Percentiles rank a stretch among this genome's conserved stretches.
These are phyloP conservation scores for Fusarium decemcellulare DNA, from an alignment of 2,329 filamentous ascomycete genomes.

Conservation along the genomic window DNA sequence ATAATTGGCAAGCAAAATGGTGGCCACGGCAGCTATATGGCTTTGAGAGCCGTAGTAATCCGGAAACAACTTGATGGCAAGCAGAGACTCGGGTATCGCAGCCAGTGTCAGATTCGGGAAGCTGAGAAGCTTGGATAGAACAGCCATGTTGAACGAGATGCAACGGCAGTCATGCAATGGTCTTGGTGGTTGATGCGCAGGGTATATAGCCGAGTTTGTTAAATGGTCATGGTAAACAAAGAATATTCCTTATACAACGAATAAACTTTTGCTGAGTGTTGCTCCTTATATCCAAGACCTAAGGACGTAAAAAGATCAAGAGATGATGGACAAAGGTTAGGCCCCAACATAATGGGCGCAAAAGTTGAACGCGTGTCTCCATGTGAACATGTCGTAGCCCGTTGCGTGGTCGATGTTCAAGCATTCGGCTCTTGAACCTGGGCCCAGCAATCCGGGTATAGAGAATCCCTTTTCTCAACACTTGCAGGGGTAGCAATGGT, in stretches of 20 bases:
- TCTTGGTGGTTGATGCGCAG: neutral
- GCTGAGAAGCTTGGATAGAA: slow-evolving; percentile 27
- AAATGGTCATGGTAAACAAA: neutral
- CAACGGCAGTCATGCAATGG: neutral
- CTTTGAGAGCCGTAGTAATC: slow-evolving; percentile 32
- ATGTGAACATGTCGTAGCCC: neutral
- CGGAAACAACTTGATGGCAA: slow-evolving; percentile 47
- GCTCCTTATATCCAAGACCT: too few relatives aligned
- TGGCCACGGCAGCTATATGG: slow-evolving; percentile 22
- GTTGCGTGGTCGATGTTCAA: neutral
- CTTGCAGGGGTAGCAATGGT: neutral
- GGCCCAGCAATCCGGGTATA: neutral
- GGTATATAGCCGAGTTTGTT: neutral
- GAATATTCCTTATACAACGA: neutral
- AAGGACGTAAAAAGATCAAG: too few relatives aligned
- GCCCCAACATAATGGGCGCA: neutral
- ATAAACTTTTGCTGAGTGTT: neutral
- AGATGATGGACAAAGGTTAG: neutral
- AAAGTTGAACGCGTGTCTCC: neutral
- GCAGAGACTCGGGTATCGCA: slow-evolving; percentile 43
- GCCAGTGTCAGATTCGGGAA: slow-evolving; percentile 35
- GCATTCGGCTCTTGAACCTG: too few relatives aligned
- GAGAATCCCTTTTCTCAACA: neutral
- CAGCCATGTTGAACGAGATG: slow-evolving; percentile 22
- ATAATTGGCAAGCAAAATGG: slow-evolving; percentile 39